Evolutionary conservation across 768 basidiomycete species (phyloP), one percentile per base, ranked within the genome.

Genomic region (Dentipellis fragilis): DNA sequence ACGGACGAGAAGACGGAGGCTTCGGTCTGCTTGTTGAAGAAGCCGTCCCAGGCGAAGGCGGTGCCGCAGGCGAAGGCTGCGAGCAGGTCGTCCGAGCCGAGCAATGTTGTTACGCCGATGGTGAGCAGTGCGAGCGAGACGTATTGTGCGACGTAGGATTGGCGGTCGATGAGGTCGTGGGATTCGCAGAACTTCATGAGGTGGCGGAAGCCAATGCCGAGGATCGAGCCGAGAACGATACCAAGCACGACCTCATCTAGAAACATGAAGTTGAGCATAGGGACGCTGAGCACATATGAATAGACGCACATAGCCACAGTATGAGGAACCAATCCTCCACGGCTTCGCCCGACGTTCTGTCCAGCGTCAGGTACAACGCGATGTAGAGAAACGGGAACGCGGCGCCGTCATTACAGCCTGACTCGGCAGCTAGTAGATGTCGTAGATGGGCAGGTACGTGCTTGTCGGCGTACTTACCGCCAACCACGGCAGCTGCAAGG

Each of bases 391-490:
- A 97, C 0, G 93, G 94, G 68, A 93, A 96, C 0, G 94, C 93
- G 0, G 95, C 95, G 36, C 96, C 96, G 58, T 99, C 96, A 67
- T 98, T 99, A 65, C 91, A 92, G 8, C 92, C 95, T 55, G 83
- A 85, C 71, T 97, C 95, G 5, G 76, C 76, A 8, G 85, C 75
- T 16, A 87, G 72, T 53, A 87, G 67, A 61, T 78, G 79, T 35
- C 79, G 83, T 42, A 92, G 73, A 65, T 92, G 89, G 0, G 86
- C 83, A 1, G 89, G 90, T 21, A 98, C 95, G 64, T 97, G 95
- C 67, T 97, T 96, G 68, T 97, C 89, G 2, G 96, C 96, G 72
- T 92, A 99, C 73, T 90, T 94, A 35, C 95, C 95, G 64, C 95
- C 95, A 10, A 91, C 81, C 36, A 91, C 93, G 9, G 93, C 90